Conservation (phyloP, 257 asterid species). For the Plantago major region DNA sequence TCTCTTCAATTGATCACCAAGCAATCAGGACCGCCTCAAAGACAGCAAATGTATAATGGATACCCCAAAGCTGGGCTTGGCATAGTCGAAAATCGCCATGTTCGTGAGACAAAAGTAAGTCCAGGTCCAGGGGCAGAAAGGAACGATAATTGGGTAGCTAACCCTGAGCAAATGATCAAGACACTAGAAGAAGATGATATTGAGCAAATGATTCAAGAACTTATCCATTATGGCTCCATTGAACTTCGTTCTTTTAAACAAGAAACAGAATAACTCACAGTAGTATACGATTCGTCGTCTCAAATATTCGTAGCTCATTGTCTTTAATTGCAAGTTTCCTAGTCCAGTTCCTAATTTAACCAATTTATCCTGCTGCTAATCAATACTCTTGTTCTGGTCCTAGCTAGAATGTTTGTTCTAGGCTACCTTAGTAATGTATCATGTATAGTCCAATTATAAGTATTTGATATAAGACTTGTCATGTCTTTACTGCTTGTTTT, state of each 20-base stretch:
- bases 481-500: no score
- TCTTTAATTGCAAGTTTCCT: no score
- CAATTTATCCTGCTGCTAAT: neutral
- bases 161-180: slow-evolving; percentile 21
- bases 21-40: slow-evolving; percentile 19
- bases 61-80: neutral
- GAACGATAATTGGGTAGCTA: no score
- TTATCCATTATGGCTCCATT: slow-evolving; percentile 53
- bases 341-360: neutral
- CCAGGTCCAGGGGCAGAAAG: no score
- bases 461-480: no score
- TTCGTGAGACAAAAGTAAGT: no score
- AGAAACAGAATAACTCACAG: slow-evolving; percentile 16
- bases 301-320: no score
- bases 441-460: no score
- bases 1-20: slow-evolving; percentile 42
- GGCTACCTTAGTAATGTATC: no score
- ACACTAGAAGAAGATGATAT: slow-evolving; percentile 56
- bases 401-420: no score
- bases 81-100: neutral
- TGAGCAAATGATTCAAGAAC: slow-evolving; percentile 71
- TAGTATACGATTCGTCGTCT: neutral
- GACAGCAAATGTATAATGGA: neutral
- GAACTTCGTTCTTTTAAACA: slow-evolving; percentile 43
- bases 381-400: no score